Base-by-base conservation (phyloP, 2,329 filamentous ascomycete species). In the Colletotrichum euphorbiae region DNA sequence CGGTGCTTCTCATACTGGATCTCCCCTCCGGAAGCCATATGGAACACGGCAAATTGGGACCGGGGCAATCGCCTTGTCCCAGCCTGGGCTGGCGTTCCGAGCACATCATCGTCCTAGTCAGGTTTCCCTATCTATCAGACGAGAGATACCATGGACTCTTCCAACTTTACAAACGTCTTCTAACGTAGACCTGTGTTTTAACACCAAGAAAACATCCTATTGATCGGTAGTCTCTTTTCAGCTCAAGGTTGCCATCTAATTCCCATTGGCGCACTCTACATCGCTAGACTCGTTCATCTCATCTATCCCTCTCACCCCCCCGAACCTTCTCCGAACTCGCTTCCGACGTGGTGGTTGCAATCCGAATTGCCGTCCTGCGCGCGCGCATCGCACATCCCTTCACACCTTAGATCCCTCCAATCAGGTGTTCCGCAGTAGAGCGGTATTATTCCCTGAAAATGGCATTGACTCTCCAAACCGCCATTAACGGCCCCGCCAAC, bases 381-480 rank as follows among this genome's bases (percentile, higher is more conserved):
- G 8, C 36, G 36, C 36, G 36, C 36, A 38, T 13, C 54, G 36
- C 51, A 24, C 51, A 38, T 54, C 33, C 15, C 51, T 24, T 45
- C 54, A 55, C 21, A 65, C 19, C 54, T 46, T 65, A 46, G 31
- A 46, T 33, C 24, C 46, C 9, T 68, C 52, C 48, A 45, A 54
- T 55, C 31, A 54, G 48, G 48, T 17, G 11, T 21, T 17, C 17
- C 13, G 8, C 31, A 45, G 13, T n/a, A 15, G 33, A 50, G 15
- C 38, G 48, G 48, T 31, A 51, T n/a, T 24, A 15, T n/a, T 45
- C 28, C 19, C 36, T 33, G 51, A 69, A 15, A 19, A 82, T 81
- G 79, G 71, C 79, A 40, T 72, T 78, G 63, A 86, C 85, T n/a
- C 81, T 87, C 62, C 81, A 85, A 71, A 81, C 80, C 70, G 82